A percentile compares a stretch with the other conserved stretches of the same genome.
These are phyloP conservation scores for Eutrema japonicum DNA, from an alignment of 345 rosid genomes.

Conservation along the genomic window DNA sequence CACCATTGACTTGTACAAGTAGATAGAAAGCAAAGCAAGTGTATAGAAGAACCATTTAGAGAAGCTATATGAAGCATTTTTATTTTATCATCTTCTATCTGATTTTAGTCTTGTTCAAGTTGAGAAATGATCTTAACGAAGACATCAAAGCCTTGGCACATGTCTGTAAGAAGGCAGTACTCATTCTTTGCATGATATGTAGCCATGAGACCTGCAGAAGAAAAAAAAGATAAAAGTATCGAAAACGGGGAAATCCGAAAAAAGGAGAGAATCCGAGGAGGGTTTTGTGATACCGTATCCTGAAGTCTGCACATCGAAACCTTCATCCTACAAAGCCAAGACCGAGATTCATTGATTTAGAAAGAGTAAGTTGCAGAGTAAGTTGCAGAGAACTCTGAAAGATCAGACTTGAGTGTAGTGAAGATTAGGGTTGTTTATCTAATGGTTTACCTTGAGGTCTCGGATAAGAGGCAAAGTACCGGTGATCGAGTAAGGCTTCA, in stretches of 20 bases:
- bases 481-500: slow-evolving; percentile 91
- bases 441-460: slow-evolving; percentile 67
- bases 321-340: slow-evolving; percentile 70
- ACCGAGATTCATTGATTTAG: not conserved
- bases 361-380: not conserved
- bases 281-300: slow-evolving; percentile 70
- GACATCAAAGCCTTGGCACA: slow-evolving; percentile 89
- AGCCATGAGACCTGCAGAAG: slow-evolving; percentile 80
- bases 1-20: slow-evolving; percentile 34
- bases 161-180: slow-evolving; percentile 88
- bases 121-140: slow-evolving; percentile 76
- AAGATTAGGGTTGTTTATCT: not conserved
- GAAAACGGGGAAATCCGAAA: not conserved
- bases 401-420: slow-evolving; percentile 8
- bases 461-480: slow-evolving; percentile 94
- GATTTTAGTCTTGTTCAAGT: slow-evolving; percentile 58
- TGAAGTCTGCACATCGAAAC: slow-evolving; percentile 91
- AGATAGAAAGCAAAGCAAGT: slow-evolving; percentile 38
- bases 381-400: slow-evolving; percentile 14
- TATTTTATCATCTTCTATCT: not conserved
- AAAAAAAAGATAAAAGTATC: not conserved
- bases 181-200: slow-evolving; percentile 97
- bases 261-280: not conserved
- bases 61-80: slow-evolving; percentile 30
- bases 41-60: slow-evolving; percentile 36